Evolutionary conservation across 768 basidiomycete genomes (phyloP).

Genomic region (Boletellus ananiceps): DNA sequence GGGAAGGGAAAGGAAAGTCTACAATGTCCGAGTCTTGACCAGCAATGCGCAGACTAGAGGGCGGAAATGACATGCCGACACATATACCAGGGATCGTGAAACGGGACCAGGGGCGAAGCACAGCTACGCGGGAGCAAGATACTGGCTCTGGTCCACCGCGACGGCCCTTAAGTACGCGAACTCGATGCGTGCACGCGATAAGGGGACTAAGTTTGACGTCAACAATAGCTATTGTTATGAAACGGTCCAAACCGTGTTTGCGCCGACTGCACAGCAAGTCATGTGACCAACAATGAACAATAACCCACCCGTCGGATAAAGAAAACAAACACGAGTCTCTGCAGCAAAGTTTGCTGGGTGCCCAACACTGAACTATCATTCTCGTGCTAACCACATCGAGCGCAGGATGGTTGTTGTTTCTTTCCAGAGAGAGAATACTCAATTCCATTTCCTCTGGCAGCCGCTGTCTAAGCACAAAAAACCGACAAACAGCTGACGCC

Average conservation of each 20-base stretch:
- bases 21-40: conserved; percentile 22
- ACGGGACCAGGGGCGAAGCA: conserved; percentile 22
- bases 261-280: neutral
- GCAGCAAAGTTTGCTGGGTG: conserved; percentile 10
- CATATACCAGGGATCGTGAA: conserved; percentile 7
- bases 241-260: neutral
- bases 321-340: conserved; percentile 2
- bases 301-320: conserved; percentile 13
- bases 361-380: neutral
- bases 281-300: conserved; percentile 28
- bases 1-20: conserved; percentile 14
- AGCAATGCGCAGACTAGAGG: conserved; percentile 23
- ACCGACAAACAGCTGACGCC: neutral
- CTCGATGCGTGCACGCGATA: conserved; percentile 1
- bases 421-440: neutral
- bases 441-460: neutral
- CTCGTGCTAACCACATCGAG: conserved; percentile 8
- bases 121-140: conserved; percentile 22
- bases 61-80: conserved; percentile 19
- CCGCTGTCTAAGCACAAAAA: conserved; percentile 1
- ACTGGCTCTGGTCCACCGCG: neutral
- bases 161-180: conserved; percentile 19
- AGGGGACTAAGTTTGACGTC: conserved; percentile 8
- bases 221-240: conserved; percentile 30
- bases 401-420: conserved; percentile 11